These are phyloP conservation scores for Vitis riparia DNA, from an alignment of 164 flowering plant species.

Conservation along the genomic window DNA sequence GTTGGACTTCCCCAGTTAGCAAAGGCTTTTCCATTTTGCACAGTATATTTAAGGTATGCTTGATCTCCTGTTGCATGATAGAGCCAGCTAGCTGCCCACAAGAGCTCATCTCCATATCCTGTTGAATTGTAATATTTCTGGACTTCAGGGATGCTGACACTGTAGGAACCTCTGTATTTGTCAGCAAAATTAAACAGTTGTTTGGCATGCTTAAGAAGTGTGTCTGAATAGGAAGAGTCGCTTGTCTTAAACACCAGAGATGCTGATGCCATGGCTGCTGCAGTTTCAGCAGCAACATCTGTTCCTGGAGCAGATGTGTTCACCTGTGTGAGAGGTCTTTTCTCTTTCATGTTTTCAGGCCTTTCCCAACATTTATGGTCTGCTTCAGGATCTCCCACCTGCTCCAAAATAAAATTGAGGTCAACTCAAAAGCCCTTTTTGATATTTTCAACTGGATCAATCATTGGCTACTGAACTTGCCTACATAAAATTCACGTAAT, in stretches of 20 bases:
- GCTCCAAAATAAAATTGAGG: conserved; percentile 6
- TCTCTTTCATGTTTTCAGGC: conserved; percentile 70
- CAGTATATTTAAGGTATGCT: conserved; percentile 59
- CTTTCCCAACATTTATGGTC: conserved; percentile 95
- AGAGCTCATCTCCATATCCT: conserved; percentile 87
- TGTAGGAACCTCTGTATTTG: conserved; percentile 55
- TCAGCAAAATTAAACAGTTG: conserved; percentile 82
- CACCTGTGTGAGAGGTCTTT: conserved; percentile 73
- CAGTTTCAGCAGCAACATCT: conserved; percentile 94
- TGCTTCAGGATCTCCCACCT: conserved; percentile 77
- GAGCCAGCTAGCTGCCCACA: conserved; percentile 98
- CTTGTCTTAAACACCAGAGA: conserved; percentile 73
- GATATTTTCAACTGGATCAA: background rate
- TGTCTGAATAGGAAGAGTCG: conserved; percentile 57
- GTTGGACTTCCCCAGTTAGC: conserved; percentile 72
- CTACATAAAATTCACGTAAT: background rate
- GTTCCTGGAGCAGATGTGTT: conserved; percentile 75
- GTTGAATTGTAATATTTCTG: conserved; percentile 76
- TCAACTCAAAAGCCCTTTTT: background rate
- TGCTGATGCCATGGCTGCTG: conserved; percentile 93
- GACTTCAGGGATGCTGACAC: conserved; percentile 69
- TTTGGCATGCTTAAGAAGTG: conserved; percentile 72
- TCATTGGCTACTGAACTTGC: background rate
- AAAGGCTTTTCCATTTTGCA: conserved; percentile 56
- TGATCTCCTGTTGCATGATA: conserved; percentile 85